Conservation (phyloP, 2,329 filamentous ascomycete genomes). For the Trichoderma afroharzianum region DNA sequence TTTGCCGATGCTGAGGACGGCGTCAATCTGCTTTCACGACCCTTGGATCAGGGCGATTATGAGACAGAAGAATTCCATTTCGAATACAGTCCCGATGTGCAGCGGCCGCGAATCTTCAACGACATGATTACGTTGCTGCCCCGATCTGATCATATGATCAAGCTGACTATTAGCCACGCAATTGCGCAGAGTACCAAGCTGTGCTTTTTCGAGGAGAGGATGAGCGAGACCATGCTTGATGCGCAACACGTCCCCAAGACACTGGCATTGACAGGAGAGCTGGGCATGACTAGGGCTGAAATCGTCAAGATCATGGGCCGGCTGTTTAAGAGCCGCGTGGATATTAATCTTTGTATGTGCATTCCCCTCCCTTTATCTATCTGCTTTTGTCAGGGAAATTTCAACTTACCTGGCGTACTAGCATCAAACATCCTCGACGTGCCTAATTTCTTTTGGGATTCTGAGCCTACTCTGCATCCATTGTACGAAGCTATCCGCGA, state of each 20-base stretch:
- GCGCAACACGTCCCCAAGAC: slow-evolving; percentile 89
- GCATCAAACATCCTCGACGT: slow-evolving; percentile 94
- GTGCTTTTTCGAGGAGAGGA: slow-evolving; percentile 91
- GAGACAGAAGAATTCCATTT: slow-evolving; percentile 99
- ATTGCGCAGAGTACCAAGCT: slow-evolving; percentile 97
- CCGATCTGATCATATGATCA: slow-evolving; percentile 94
- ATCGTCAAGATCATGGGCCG: slow-evolving; percentile 88
- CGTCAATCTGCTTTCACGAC: slow-evolving; percentile 68
- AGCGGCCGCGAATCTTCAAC: slow-evolving; percentile 90
- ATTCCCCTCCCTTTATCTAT: background rate
- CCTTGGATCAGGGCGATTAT: slow-evolving; percentile 83
- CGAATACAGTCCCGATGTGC: slow-evolving; percentile 84
- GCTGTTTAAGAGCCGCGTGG: slow-evolving; percentile 89
- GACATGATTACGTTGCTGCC: slow-evolving; percentile 98
- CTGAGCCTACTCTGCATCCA: slow-evolving; percentile 89
- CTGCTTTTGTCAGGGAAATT: background rate
- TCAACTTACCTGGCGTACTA: slow-evolving; percentile 7
- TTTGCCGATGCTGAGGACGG: slow-evolving; percentile 71
- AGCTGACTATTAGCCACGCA: slow-evolving; percentile 93
- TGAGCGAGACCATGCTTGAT: slow-evolving; percentile 90
- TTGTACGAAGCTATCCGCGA: slow-evolving; percentile 93
- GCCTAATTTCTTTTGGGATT: slow-evolving; percentile 98
- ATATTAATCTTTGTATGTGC: slow-evolving; percentile 89
- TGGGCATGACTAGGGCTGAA: slow-evolving; percentile 88
- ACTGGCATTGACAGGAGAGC: slow-evolving; percentile 80